Percentiles rank a stretch among this genome's conserved stretches.
Conservation (phyloP, 2,329 filamentous ascomycete genomes). For the Epichloe festucae region DNA sequence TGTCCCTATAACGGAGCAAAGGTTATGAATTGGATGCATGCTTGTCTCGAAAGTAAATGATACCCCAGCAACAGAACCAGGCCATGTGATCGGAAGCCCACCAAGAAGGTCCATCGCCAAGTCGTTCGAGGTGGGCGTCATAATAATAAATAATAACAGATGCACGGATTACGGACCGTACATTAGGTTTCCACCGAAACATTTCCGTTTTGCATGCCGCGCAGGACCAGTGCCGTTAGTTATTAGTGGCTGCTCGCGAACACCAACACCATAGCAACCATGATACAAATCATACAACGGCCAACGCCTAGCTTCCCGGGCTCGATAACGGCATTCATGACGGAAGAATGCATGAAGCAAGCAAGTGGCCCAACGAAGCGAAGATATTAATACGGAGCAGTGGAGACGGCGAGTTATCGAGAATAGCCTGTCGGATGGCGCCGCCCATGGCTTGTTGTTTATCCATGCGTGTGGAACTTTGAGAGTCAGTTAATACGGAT, state of each 20-base stretch:
- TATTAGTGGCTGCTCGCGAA: not conserved
- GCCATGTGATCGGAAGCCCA: not conserved
- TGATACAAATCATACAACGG: not conserved
- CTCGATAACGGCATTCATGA: not conserved
- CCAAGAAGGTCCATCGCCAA: not conserved
- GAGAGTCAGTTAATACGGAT: not conserved
- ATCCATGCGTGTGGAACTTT: not conserved
- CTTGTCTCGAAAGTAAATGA: not conserved
- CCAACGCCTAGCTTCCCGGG: not conserved
- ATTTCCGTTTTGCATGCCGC: not conserved
- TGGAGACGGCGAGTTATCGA: not conserved
- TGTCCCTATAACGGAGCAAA: not conserved
- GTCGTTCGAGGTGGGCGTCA: not conserved
- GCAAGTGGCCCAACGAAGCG: no score
- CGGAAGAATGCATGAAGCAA: no score
- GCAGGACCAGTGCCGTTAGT: not conserved
- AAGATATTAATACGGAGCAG: not conserved
- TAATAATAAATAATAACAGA: not conserved
- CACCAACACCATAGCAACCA: not conserved
- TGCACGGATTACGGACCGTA: no score
- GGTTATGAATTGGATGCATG: not conserved
- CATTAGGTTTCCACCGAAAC: not conserved
- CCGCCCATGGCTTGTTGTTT: not conserved
- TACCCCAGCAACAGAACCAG: not conserved
- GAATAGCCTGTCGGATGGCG: not conserved